Conservation (phyloP, 2,329 filamentous ascomycete genomes). For the Neonectria ditissima region DNA sequence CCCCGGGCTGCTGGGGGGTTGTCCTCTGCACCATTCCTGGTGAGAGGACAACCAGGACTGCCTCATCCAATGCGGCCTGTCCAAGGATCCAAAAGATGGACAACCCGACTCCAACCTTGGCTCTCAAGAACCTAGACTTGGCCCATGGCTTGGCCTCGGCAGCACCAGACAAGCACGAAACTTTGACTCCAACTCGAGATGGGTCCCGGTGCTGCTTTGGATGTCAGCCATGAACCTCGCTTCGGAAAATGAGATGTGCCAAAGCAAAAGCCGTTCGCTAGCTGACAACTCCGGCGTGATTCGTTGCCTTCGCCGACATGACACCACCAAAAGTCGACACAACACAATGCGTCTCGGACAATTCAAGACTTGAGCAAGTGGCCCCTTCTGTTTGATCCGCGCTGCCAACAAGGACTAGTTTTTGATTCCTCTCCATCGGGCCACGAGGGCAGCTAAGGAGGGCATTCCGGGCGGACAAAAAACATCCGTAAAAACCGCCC, state of each 20-base stretch:
- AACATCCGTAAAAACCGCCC: constrained; percentile 94
- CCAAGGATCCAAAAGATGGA: constrained; percentile 36
- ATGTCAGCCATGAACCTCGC: constrained; percentile 23
- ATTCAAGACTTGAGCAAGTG: constrained; percentile 32
- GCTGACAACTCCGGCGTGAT: constrained; percentile 25
- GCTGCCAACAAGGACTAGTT: constrained; percentile 91
- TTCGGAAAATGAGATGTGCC: constrained; percentile 19
- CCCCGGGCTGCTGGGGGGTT: constrained; percentile 59
- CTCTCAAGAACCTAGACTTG: constrained; percentile 19
- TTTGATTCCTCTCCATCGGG: constrained; percentile 85
- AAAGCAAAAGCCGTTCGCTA: constrained; percentile 30
- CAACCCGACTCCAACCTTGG: constrained; percentile 36
- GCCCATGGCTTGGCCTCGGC: constrained; percentile 28
- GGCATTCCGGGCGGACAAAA: constrained; percentile 87
- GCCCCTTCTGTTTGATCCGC: constrained; percentile 83
- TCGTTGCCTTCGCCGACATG: constrained; percentile 36
- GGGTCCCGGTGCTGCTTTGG: constrained; percentile 72
- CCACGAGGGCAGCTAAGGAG: constrained; percentile 61
- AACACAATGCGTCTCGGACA: constrained; percentile 27
- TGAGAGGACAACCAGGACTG: constrained; percentile 62
- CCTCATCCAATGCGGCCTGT: constrained; percentile 46
- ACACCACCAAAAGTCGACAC: constrained; percentile 31
- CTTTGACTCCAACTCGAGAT: constrained; percentile 95
- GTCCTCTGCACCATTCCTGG: constrained; percentile 63
- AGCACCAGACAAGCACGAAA: constrained; percentile 82